Conservation (phyloP, 352 stramenopile genomes). For the Phytophthora multivora region DNA sequence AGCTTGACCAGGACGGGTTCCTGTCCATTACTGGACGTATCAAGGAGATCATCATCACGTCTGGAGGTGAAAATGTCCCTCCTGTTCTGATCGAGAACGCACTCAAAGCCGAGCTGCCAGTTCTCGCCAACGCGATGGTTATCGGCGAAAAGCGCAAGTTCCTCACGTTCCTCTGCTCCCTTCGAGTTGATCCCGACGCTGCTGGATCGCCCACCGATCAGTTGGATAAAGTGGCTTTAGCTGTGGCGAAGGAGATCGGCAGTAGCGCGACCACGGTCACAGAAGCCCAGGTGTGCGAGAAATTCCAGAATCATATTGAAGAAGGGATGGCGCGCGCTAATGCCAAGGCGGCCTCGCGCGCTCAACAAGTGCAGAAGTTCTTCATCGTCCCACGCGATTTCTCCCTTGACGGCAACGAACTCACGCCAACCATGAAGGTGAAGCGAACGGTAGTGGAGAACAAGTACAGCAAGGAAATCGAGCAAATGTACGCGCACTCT, state of each 20-base stretch:
- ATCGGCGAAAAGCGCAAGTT: slow-evolving; percentile 92
- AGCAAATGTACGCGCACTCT: slow-evolving; percentile 72
- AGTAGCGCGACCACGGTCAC: slow-evolving; percentile 74
- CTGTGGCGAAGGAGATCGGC: slow-evolving; percentile 63
- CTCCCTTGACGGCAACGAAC: slow-evolving; percentile 83
- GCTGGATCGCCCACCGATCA: slow-evolving; percentile 61
- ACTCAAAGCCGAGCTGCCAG: slow-evolving; percentile 82
- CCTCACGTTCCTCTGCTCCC: slow-evolving; percentile 86
- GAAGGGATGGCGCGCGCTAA: slow-evolving; percentile 71
- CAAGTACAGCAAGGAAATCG: slow-evolving; percentile 89
- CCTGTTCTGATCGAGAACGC: slow-evolving; percentile 88
- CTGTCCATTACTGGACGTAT: slow-evolving; percentile 92
- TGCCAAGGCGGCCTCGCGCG: slow-evolving; percentile 49
- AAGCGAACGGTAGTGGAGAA: slow-evolving; percentile 89
- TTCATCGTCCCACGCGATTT: slow-evolving; percentile 82
- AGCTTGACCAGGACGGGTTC: slow-evolving; percentile 89
- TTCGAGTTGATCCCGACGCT: slow-evolving; percentile 69
- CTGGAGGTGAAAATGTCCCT: slow-evolving; percentile 92
- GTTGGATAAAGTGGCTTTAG: slow-evolving; percentile 75
- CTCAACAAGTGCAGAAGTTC: slow-evolving; percentile 82
- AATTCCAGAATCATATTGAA: slow-evolving; percentile 81
- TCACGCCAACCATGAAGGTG: slow-evolving; percentile 95
- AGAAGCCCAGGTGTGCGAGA: slow-evolving; percentile 69
- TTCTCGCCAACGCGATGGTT: slow-evolving; percentile 89
- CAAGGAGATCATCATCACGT: slow-evolving; percentile 95